These are phyloP conservation scores for Triticum urartu DNA, from an alignment of 176 grass and related monocot species.

Conservation along the genomic window DNA sequence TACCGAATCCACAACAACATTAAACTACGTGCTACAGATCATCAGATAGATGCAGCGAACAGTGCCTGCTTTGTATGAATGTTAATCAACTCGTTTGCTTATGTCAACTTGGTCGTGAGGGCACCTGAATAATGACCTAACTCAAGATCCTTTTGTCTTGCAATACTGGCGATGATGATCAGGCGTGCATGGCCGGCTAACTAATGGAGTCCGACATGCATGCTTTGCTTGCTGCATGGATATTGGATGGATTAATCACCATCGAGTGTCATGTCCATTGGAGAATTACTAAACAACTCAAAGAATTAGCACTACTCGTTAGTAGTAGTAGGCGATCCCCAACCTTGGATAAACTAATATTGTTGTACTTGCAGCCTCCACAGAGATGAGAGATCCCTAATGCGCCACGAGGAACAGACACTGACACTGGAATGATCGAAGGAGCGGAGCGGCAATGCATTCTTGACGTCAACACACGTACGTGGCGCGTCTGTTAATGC, in stretches of 20 bases:
- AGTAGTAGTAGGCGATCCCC: constrained; percentile 43
- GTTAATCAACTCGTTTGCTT: neutral
- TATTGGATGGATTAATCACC: constrained; percentile 5
- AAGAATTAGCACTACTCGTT: constrained; percentile 45
- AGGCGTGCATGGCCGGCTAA: constrained; percentile 15
- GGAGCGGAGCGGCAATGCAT: neutral
- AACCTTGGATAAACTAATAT: constrained; percentile 31
- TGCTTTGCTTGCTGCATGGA: constrained; percentile 12
- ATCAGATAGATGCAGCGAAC: constrained; percentile 38
- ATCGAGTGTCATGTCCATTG: constrained; percentile 36
- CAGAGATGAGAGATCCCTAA: constrained; percentile 7
- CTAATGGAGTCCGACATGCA: constrained; percentile 45
- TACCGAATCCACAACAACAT: constrained; percentile 29
- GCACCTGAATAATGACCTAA: constrained; percentile 59
- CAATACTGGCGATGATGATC: neutral
- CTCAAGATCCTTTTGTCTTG: constrained; percentile 45
- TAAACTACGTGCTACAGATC: constrained; percentile 27
- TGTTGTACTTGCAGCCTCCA: neutral
- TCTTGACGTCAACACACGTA: neutral
- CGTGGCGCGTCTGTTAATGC: neutral
- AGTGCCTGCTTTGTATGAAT: neutral
- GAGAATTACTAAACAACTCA: constrained; percentile 34
- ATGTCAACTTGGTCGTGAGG: constrained; percentile 30
- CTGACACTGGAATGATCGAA: neutral
- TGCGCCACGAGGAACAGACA: constrained; percentile 4